Conservation (phyloP, 2,329 filamentous ascomycete genomes). For the Microcyclosporella mali region DNA sequence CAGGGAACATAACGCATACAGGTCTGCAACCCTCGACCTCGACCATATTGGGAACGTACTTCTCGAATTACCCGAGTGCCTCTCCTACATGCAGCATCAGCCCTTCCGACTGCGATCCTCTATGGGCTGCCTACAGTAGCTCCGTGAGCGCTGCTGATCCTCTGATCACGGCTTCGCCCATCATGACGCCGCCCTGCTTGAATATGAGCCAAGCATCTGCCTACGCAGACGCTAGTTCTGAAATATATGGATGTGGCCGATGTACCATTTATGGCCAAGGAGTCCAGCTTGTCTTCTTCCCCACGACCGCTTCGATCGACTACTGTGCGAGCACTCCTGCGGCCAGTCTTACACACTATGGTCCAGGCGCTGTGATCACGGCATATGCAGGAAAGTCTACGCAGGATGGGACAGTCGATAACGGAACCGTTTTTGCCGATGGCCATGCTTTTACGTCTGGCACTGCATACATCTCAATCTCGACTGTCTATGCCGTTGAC, state of each 20-base stretch:
- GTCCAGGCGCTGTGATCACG: slow-evolving; percentile 19
- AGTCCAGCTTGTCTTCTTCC: slow-evolving; percentile 29
- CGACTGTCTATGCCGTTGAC: slow-evolving; percentile 23
- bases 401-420: not conserved
- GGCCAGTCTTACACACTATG: slow-evolving; percentile 23
- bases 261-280: slow-evolving; percentile 29
- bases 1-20: slow-evolving; percentile 10
- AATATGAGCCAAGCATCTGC: slow-evolving; percentile 15
- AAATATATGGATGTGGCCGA: slow-evolving; percentile 24
- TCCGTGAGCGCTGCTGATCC: slow-evolving; percentile 12
- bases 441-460: slow-evolving; percentile 26
- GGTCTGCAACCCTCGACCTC: slow-evolving; percentile 9
- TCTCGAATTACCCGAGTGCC: slow-evolving; percentile 13
- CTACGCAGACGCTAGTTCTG: slow-evolving; percentile 8
- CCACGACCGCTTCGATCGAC: slow-evolving; percentile 20
- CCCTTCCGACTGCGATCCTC: slow-evolving; percentile 24
- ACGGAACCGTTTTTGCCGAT: slow-evolving; percentile 16
- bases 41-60: slow-evolving; percentile 8
- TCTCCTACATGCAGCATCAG: slow-evolving; percentile 22
- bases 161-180: slow-evolving; percentile 15
- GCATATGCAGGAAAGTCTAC: slow-evolving; percentile 21
- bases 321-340: slow-evolving; percentile 26
- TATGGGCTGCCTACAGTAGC: slow-evolving; percentile 25
- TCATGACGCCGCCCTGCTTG: slow-evolving; percentile 21
- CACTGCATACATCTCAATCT: slow-evolving; percentile 28